Base-by-base conservation (phyloP, 768 basidiomycete genomes). In the Chalciporus chontae region DNA sequence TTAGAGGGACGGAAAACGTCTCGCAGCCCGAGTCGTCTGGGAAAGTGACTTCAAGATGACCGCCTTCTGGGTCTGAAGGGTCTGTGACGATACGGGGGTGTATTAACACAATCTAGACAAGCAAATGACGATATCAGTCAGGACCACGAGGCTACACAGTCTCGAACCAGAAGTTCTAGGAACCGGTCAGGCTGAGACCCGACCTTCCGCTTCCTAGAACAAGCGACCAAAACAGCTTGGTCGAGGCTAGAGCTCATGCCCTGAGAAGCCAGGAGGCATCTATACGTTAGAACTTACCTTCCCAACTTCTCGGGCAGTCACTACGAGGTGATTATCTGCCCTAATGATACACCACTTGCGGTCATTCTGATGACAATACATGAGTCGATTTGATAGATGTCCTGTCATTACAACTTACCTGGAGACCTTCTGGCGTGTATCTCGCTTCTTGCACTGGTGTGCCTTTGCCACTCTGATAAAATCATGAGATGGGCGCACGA, bases 331-430 rank as follows among this genome's bases (percentile, higher is more conserved):
- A 5, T 72, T 78, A 8, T 70, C 68, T 3, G 75, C 75, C 54
- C 84, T 83, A 43, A 87, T 73, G 58, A 90, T 75, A 53, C 80
- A 83, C 80, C 86, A 88, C 64, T 70, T 73, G 54, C 88, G 76
- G 59, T 90, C 88, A 61, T 84, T 73, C 87, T 90, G 53, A n/a
- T 19, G 1, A 23, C 37, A 43, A 18, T 21, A n/a, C 27, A 26
- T 57, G 43, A 48, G 36, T 26, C 32, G 19, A 44, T 41, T 46
- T 38, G 29, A 36, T 24, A 43, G 29, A 15, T 26, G 7, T 6
- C 21, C 23, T 19, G 24, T 29, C 1, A 19, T 40, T 21, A 23
- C 36, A 51, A 64, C 71, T 40, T 48, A 85, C 87, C 75, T 87
- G 80, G 3, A 90, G 65, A 23, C 87, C 87, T 54, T 81, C 72